phyloP scores from a whole-genome alignment of 2,329 filamentous ascomycete genomes.

The Botrytis tulipae region DNA sequence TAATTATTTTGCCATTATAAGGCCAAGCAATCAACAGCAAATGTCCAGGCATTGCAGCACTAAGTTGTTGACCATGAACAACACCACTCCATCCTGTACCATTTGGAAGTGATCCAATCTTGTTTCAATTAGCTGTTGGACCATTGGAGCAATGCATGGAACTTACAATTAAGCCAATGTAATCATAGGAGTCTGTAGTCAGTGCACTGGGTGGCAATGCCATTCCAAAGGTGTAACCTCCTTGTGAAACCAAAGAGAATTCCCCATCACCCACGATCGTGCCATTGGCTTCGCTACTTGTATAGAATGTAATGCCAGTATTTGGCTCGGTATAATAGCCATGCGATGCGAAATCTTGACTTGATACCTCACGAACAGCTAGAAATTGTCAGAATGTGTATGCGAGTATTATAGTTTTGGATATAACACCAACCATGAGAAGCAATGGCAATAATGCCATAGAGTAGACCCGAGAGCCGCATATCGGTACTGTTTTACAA shows the following conservation, averaged over 20 bases:
- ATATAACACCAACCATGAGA: slow-evolving; percentile 27
- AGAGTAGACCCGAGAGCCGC: slow-evolving; percentile 31
- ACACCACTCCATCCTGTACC: slow-evolving; percentile 58
- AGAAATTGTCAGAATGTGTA: slow-evolving; percentile 18
- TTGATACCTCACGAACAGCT: slow-evolving; percentile 30
- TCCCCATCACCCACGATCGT: slow-evolving; percentile 40
- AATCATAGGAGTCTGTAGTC: slow-evolving; percentile 51
- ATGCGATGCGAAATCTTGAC: slow-evolving; percentile 37
- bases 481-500: slow-evolving; percentile 29
- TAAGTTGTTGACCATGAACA: slow-evolving; percentile 48
- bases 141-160: neutral
- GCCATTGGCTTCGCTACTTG: slow-evolving; percentile 45
- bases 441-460: slow-evolving; percentile 28
- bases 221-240: slow-evolving; percentile 53
- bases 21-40: slow-evolving; percentile 60
- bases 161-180: slow-evolving; percentile 57
- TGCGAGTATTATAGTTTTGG: neutral
- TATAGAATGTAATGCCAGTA: slow-evolving; percentile 54
- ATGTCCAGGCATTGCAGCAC: slow-evolving; percentile 52
- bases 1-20: slow-evolving; percentile 50
- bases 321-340: slow-evolving; percentile 45
- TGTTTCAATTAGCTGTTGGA: slow-evolving; percentile 17
- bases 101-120: slow-evolving; percentile 46
- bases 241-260: slow-evolving; percentile 35
- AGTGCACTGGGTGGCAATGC: slow-evolving; percentile 51